phyloP scores from a whole-genome alignment of 2,329 filamentous ascomycete genomes.

The Beauveria asiatica region DNA sequence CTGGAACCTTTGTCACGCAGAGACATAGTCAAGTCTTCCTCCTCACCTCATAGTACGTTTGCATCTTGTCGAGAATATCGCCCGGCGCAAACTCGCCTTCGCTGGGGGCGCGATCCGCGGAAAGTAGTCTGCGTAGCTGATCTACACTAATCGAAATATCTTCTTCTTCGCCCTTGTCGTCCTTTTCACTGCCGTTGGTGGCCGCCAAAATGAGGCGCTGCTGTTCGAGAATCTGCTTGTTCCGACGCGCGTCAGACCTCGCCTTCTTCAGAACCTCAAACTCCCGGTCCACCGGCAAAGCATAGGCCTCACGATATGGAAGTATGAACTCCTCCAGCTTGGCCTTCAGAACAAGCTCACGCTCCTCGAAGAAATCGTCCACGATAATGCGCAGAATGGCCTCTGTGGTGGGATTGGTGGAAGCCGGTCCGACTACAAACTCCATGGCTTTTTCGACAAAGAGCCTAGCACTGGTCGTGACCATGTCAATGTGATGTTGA shows the following conservation, averaged over 20 bases:
- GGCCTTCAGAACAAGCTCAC: constrained; percentile 14
- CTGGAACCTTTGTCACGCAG: no score
- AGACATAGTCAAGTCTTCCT: background rate
- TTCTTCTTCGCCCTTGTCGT: no score
- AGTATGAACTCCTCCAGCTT: constrained; percentile 28
- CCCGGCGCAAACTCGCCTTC: constrained; percentile 23
- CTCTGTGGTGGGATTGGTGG: background rate
- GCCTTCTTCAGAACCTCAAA: constrained; percentile 16
- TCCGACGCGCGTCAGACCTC: background rate
- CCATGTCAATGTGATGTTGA: background rate
- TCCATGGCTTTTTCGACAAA: constrained; percentile 21
- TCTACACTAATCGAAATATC: background rate
- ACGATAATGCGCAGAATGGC: background rate
- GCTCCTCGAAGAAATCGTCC: constrained; percentile 23
- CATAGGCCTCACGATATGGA: constrained; percentile 23
- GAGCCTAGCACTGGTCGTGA: background rate
- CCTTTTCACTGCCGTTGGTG: no score
- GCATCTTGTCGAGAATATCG: constrained; percentile 30
- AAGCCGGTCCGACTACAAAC: constrained; percentile 11
- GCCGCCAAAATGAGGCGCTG: no score
- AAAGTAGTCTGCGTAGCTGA: background rate
- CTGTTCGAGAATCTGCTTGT: background rate
- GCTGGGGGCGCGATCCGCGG: background rate
- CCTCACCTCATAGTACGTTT: constrained; percentile 30
- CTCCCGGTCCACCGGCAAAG: constrained; percentile 21